Percentiles rank a stretch among this genome's conserved stretches.
Conservation (phyloP, 2,329 filamentous ascomycete species). For the Verticillium alfalfae region DNA sequence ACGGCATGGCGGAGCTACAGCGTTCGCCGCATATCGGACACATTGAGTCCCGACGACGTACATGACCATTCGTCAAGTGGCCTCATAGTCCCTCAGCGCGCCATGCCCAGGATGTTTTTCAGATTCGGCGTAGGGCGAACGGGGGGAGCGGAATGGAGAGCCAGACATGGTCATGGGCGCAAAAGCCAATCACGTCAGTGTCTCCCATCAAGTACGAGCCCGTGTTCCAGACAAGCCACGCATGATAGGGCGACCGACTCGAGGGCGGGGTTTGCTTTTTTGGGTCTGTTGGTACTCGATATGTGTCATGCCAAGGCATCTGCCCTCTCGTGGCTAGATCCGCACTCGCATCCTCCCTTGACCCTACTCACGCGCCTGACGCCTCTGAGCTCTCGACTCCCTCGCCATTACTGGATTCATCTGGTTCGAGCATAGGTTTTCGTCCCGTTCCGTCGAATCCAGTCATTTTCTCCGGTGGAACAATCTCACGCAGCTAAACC, state of each 20-base stretch:
- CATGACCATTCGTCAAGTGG: too few species aligned
- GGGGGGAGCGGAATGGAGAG: background rate
- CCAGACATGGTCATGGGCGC: too few species aligned
- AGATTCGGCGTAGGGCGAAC: background rate
- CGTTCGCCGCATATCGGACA: too few species aligned
- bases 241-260: background rate
- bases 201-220: background rate
- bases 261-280: too few species aligned
- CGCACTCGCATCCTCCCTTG: background rate
- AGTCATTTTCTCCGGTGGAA: background rate
- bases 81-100: background rate
- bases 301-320: too few species aligned
- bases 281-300: too few species aligned
- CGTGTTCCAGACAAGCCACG: background rate
- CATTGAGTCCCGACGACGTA: too few species aligned
- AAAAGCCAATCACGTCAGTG: background rate
- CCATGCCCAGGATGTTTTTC: background rate
- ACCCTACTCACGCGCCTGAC: background rate
- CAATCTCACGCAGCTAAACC: background rate
- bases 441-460: background rate
- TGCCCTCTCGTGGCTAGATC: background rate
- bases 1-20: too few species aligned
- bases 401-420: background rate
- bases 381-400: background rate
- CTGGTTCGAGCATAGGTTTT: background rate